Conservation (phyloP, 2,329 filamentous ascomycete species). For the Cryoendolithus antarcticus region DNA sequence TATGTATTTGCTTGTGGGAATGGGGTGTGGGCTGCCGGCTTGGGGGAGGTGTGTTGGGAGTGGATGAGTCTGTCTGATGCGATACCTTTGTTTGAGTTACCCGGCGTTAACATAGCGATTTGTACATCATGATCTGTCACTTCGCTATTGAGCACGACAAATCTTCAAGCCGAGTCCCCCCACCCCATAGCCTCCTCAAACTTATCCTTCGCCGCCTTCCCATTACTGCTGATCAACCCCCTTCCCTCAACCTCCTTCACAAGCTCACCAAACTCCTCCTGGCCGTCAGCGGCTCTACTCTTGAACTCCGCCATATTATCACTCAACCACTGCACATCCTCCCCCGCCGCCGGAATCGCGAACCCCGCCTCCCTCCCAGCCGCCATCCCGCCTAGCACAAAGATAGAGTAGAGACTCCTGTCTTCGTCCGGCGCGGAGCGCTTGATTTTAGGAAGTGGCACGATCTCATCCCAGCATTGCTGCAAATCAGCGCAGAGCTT, state of each 20-base stretch:
- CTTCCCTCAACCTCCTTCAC: slow-evolving; percentile 21
- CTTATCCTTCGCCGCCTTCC: slow-evolving; percentile 9
- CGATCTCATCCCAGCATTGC: slow-evolving; percentile 19
- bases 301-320: slow-evolving; percentile 23
- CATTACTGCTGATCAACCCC: slow-evolving; percentile 13
- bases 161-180: slow-evolving; percentile 14
- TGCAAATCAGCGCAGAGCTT: slow-evolving; percentile 14
- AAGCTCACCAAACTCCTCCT: slow-evolving; percentile 23
- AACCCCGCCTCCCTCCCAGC: slow-evolving; percentile 24
- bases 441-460: slow-evolving; percentile 13
- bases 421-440: slow-evolving; percentile 9
- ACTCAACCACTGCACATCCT: slow-evolving; percentile 22
- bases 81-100: too few relatives aligned
- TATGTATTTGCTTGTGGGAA: slow-evolving; percentile 58
- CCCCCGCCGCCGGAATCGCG: slow-evolving; percentile 17
- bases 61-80: too few relatives aligned
- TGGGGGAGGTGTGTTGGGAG: too few relatives aligned
- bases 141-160: too few relatives aligned
- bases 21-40: slow-evolving; percentile 53
- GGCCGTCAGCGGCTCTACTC: slow-evolving; percentile 20
- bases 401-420: slow-evolving; percentile 13
- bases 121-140: too few relatives aligned
- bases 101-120: too few relatives aligned
- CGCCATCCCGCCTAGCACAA: slow-evolving; percentile 18
- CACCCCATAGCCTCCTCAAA: slow-evolving; percentile 19